Evolutionary conservation across 2,329 filamentous ascomycete species (phyloP), one percentile per base, ranked within the genome.

Genomic region (Neoascochyta sp.): DNA sequence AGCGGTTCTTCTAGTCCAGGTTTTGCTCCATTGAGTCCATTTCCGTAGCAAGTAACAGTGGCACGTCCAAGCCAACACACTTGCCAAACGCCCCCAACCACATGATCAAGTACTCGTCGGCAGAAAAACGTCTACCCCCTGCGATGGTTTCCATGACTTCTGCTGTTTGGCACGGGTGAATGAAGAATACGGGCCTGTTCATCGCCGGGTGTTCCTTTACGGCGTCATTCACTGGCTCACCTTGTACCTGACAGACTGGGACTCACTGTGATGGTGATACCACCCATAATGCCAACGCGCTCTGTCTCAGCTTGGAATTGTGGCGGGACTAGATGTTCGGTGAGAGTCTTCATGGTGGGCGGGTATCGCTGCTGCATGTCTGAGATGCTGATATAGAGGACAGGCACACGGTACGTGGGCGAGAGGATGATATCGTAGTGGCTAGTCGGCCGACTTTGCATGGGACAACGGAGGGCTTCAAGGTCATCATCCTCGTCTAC

Each of bases 31-130:
- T n/a, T n/a, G n/a, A n/a, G n/a, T n/a, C n/a, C n/a, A n/a, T n/a
- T n/a, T n/a, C n/a, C n/a, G 12, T 27, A 11, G 27, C 60, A 30
- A 90, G 75, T 56, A 81, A 77, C 52, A 76, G 75, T 34, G 86
- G 86, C 41, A 93, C 69, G 73, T 79, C 80, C 44, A 96, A 70
- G 34, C 86, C 85, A 22, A 95, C 83, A 46, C 79, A 81, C 29
- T 78, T 78, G 36, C 89, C 90, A 24, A 94, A 78, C 35, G 94
- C 68, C n/a, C 89, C 89, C 41, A 95, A 72, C 89, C 90, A 96
- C 32, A 87, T 67, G 65, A 87, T 76, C 54, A 96, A 71, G 68
- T 96, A 96, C 50, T 81, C 72, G 51, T 80, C 60, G 5, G 69
- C 62, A 11, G 49, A 63, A 24, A 69, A 43, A n/a, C 52, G 41